These are phyloP conservation scores for Pluteus cervinus DNA, from an alignment of 768 basidiomycete genomes.

Conservation along the genomic window DNA sequence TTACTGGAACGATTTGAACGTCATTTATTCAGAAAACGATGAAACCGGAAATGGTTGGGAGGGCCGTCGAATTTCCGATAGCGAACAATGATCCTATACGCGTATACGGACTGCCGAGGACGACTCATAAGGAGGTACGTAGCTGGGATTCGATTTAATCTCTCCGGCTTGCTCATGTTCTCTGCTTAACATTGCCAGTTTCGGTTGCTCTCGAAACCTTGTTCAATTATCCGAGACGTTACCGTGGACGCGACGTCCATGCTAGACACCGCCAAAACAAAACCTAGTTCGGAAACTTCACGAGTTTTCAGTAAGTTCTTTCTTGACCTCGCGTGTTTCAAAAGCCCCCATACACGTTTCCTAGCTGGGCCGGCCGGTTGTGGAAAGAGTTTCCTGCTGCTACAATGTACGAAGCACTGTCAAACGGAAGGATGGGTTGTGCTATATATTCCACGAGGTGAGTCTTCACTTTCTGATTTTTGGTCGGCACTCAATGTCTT, in stretches of 20 bases:
- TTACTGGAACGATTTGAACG: not conserved
- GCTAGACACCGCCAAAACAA: slow-evolving; percentile 44
- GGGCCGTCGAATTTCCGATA: slow-evolving; percentile 38
- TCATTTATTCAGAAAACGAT: slow-evolving; percentile 12
- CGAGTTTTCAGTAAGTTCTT: slow-evolving; percentile 57
- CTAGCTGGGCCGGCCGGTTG: slow-evolving; percentile 70
- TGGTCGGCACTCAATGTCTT: not conserved
- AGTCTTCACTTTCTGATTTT: slow-evolving; percentile 9
- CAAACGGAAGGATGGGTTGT: slow-evolving; percentile 68
- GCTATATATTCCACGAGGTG: slow-evolving; percentile 79
- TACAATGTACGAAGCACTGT: slow-evolving; percentile 74
- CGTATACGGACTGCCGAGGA: slow-evolving; percentile 68
- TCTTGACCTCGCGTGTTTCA: slow-evolving; percentile 1
- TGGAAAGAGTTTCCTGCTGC: slow-evolving; percentile 75
- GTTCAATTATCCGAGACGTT: slow-evolving; percentile 62
- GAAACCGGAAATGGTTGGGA: slow-evolving; percentile 31
- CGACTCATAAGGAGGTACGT: slow-evolving; percentile 65
- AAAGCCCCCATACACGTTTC: too few species aligned
- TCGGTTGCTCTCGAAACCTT: slow-evolving; percentile 63
- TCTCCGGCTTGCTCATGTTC: not conserved
- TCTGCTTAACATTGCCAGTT: slow-evolving; percentile 34
- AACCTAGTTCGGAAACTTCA: slow-evolving; percentile 46
- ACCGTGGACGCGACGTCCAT: slow-evolving; percentile 51
- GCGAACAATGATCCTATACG: slow-evolving; percentile 45
- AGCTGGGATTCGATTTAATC: not conserved